Conservation (phyloP, 192 early-diverging fungal genomes). For the Umbelopsis ramanniana region DNA sequence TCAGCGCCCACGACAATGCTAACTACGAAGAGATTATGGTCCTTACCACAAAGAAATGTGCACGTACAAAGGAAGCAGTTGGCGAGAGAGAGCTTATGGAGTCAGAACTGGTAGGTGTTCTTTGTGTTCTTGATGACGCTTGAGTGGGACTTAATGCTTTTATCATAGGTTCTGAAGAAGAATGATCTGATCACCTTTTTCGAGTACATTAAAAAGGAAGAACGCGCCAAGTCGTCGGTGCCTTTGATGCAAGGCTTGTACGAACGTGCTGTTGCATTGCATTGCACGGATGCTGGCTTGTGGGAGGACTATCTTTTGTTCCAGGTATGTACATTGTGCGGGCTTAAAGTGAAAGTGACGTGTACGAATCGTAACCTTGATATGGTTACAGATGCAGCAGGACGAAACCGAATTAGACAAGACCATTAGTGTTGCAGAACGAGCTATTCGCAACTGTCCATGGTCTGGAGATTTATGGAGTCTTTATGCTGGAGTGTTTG, state of each 20-base stretch:
- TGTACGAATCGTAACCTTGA: not conserved
- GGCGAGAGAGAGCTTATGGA: slow-evolving; percentile 58
- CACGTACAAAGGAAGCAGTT: slow-evolving; percentile 45
- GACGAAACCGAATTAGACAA: not conserved
- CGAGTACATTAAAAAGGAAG: slow-evolving; percentile 63
- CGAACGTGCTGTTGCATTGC: slow-evolving; percentile 65
- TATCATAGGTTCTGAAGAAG: slow-evolving; percentile 22
- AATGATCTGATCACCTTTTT: slow-evolving; percentile 52
- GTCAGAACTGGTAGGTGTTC: slow-evolving; percentile 49
- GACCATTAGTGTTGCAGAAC: slow-evolving; percentile 37
- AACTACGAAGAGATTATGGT: slow-evolving; percentile 65
- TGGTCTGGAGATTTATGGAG: slow-evolving; percentile 74
- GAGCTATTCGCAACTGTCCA: slow-evolving; percentile 72
- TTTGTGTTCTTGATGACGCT: not conserved
- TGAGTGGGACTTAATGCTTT: not conserved
- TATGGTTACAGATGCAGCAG: slow-evolving; percentile 13
- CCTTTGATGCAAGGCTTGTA: slow-evolving; percentile 54
- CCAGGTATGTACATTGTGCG: slow-evolving; percentile 41
- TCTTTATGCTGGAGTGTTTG: slow-evolving; percentile 46
- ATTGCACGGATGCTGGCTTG: slow-evolving; percentile 60
- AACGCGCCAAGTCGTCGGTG: slow-evolving; percentile 35
- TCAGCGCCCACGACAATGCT: slow-evolving; percentile 50
- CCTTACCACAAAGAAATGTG: slow-evolving; percentile 45
- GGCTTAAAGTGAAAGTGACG: not conserved
- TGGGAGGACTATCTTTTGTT: slow-evolving; percentile 75